phyloP scores from a whole-genome alignment of 768 basidiomycete species.

The Auricularia sp. region DNA sequence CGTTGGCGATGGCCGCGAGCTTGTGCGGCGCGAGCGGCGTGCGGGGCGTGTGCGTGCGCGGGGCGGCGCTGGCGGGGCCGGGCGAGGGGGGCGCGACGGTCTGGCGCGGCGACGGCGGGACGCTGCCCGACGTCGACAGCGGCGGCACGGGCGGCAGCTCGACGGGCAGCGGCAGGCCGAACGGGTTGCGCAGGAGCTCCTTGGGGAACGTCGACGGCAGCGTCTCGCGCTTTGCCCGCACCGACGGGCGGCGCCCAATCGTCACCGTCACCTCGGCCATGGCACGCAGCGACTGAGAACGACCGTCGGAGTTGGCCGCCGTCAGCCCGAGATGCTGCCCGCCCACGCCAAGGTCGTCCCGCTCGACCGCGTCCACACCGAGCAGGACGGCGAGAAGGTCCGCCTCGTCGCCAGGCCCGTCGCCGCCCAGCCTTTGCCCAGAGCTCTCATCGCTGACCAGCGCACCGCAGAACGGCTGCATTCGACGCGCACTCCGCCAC shows the following conservation, averaged over 20 bases:
- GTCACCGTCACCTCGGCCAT: not conserved
- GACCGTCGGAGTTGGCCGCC: not conserved
- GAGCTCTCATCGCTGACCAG: not conserved
- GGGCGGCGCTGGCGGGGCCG: not conserved
- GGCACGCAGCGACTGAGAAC: not conserved
- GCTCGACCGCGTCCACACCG: not conserved
- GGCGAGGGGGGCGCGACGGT: not conserved
- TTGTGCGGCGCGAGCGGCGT: slow-evolving; percentile 66
- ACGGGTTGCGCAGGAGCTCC: not conserved
- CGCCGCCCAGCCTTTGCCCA: too few species aligned
- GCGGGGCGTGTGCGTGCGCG: slow-evolving; percentile 31
- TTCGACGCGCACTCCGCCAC: not conserved
- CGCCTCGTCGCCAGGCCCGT: not conserved
- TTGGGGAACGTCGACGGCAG: slow-evolving; percentile 1
- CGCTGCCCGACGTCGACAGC: not conserved
- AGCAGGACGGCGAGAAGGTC: not conserved
- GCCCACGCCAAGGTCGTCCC: not conserved
- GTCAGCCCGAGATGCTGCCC: not conserved
- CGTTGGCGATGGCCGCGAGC: slow-evolving; percentile 76
- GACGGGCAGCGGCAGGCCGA: not conserved
- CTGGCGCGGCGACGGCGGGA: slow-evolving; percentile 1
- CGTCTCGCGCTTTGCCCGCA: slow-evolving; percentile 1
- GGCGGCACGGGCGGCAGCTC: not conserved
- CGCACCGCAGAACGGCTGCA: not conserved
- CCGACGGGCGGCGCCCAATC: not conserved